These are phyloP conservation scores for Myxozyma mucilagina DNA, from an alignment of 805 yeast species.

Conservation along the genomic window DNA sequence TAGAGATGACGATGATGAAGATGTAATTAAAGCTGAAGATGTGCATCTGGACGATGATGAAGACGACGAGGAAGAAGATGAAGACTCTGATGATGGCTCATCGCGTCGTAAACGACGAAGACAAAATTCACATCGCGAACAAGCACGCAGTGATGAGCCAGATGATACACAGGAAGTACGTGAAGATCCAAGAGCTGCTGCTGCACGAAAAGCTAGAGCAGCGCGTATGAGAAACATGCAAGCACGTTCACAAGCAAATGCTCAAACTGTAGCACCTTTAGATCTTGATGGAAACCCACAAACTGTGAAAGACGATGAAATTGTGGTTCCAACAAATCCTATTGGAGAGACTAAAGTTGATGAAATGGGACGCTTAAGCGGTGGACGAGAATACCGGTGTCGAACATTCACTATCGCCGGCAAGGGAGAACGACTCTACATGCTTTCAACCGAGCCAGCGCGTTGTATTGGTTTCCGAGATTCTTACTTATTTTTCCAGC, in stretches of 20 bases:
- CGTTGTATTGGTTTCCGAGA: conserved; percentile 92
- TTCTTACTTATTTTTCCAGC: conserved; percentile 83
- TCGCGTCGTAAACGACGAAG: conserved; percentile 11
- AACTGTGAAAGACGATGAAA: conserved; percentile 71
- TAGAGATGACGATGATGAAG: conserved; percentile 29
- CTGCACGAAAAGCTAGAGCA: conserved; percentile 31
- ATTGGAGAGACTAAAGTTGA: conserved; percentile 77
- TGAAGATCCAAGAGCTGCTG: conserved; percentile 29
- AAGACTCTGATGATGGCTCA: conserved; percentile 10
- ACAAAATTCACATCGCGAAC: background rate
- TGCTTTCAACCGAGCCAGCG: conserved; percentile 96
- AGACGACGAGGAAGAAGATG: conserved; percentile 18
- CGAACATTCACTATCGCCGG: conserved; percentile 49
- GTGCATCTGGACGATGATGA: conserved; percentile 19
- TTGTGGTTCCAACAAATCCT: conserved; percentile 70
- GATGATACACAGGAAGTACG: conserved; percentile 25
- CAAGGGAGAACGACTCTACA: conserved; percentile 70
- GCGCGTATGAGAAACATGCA: conserved; percentile 26
- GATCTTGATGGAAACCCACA: conserved; percentile 72
- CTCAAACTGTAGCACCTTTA: conserved; percentile 50
- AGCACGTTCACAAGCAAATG: conserved; percentile 35
- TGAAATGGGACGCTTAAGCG: conserved; percentile 63
- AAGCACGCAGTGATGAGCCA: background rate
- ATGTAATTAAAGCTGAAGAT: conserved; percentile 25
- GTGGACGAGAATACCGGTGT: conserved; percentile 69